These are phyloP conservation scores for Anisodus tanguticus DNA, from an alignment of 257 asterid species.

Conservation along the genomic window DNA sequence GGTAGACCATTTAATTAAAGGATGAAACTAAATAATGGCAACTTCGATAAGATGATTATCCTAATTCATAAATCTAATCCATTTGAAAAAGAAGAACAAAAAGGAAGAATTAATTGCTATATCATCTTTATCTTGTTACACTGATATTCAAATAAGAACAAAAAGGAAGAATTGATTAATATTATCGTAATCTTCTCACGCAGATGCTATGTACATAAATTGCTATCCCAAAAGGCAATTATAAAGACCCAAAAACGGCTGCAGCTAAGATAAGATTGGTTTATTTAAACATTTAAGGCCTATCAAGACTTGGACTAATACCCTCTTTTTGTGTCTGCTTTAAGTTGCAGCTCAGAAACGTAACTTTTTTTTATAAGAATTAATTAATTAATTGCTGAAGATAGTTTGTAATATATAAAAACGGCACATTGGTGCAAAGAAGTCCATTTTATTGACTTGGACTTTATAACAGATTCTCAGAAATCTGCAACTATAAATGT, in stretches of 20 bases:
- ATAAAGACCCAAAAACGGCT: neutral
- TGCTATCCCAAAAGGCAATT: neutral
- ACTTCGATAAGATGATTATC: constrained; percentile 5
- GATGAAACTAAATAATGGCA: neutral
- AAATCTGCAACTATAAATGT: too few relatives aligned
- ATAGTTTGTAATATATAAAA: too few relatives aligned
- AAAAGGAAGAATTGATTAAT: neutral
- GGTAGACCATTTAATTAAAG: neutral
- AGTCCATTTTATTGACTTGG: too few relatives aligned
- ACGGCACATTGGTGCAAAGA: too few relatives aligned
- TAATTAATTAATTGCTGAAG: neutral
- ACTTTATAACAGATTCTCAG: too few relatives aligned
- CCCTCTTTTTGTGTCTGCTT: neutral
- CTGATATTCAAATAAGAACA: neutral
- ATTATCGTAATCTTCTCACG: neutral
- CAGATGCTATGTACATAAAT: neutral
- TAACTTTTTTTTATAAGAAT: neutral
- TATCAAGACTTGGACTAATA: neutral
- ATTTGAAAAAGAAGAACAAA: neutral
- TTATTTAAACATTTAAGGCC: neutral
- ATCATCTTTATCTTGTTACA: neutral
- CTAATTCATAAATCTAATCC: constrained; percentile 11
- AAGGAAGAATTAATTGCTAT: neutral
- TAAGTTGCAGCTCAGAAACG: neutral
- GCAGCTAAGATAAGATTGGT: neutral